Base-by-base conservation (phyloP, 345 rosid genomes). In the Populus ilicifolia region DNA sequence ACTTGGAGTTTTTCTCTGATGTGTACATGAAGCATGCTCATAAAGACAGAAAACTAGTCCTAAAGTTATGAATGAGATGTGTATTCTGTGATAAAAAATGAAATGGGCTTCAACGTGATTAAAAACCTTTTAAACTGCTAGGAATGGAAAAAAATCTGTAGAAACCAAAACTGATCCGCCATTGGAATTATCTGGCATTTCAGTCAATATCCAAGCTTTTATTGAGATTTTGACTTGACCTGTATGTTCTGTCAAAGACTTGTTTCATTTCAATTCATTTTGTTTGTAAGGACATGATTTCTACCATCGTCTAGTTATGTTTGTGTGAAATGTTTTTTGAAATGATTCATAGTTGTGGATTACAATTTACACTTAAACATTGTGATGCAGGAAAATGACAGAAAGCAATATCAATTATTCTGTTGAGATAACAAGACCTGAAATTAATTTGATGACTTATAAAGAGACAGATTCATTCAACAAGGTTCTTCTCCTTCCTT, bases 401-500 rank as follows among this genome's bases (percentile, higher is more conserved):
- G 89, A 89, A 74, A 83, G 76, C 39, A 78, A 72, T 77, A 69
- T 54, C 64, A 61, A 79, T 25, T 69, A n/a, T 69, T 78, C 78
- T 77, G n/a, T 77, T 72, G 84, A 79, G 83, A 77, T 83, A 83
- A 80, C 83, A 74, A 85, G 79, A 76, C 78, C 83, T 44, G 77
- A 41, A 52, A 80, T 56, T 44, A 70, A 74, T 75, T 69, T 71
- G 17, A 72, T 82, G 46, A 73, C 78, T 69, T 83, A 74, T 72
- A 85, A 80, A 76, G 93, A 87, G 73, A 83, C 84, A 21, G 90
- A 84, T 83, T 88, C 95, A 79, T 90, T 96, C 89, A 96, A 93
- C 78, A 89, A 92, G 97, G 98, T 96, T 83, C 77, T 67, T 9
- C 11, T 61, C 11, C 50, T 66, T 64, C 73, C 71, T 80, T 66